Evolutionary conservation across 805 yeast genomes (phyloP).

Genomic region (Metschnikowia kofuensis): DNA sequence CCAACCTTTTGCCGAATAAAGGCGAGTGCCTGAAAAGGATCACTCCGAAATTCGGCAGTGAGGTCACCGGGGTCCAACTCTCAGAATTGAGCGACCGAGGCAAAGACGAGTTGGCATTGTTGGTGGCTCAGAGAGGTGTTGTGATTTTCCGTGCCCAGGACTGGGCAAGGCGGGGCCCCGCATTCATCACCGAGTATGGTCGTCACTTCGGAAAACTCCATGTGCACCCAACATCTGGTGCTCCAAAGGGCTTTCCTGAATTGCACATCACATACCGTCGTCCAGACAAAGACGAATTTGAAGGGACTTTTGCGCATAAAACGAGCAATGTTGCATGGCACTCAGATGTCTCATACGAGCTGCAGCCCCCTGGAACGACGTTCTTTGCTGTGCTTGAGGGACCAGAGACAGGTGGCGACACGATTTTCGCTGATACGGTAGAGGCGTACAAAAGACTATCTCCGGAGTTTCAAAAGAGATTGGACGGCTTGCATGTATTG

Average conservation of each 20-base stretch:
- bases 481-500: conserved; percentile 32
- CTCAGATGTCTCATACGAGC: conserved; percentile 36
- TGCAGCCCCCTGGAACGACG: conserved; percentile 34
- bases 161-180: conserved; percentile 24
- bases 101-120: conserved; percentile 32
- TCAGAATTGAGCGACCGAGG: conserved; percentile 24
- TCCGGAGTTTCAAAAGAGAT: conserved; percentile 30
- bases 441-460: conserved; percentile 37
- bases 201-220: conserved; percentile 39
- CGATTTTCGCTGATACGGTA: conserved; percentile 34
- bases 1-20: conserved; percentile 21
- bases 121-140: conserved; percentile 34
- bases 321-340: conserved; percentile 35
- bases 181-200: conserved; percentile 30
- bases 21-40: conserved; percentile 18
- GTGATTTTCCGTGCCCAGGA: conserved; percentile 34
- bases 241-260: conserved; percentile 32
- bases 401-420: conserved; percentile 39
- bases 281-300: conserved; percentile 27
- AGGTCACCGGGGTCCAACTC: conserved; percentile 30
- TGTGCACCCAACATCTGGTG: conserved; percentile 45
- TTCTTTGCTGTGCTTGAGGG: conserved; percentile 35
- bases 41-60: conserved; percentile 34
- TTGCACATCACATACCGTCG: conserved; percentile 36
- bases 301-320: conserved; percentile 25